Base-by-base conservation (phyloP, 2,329 filamentous ascomycete species). In the Torrubiellomyces zombiae region DNA sequence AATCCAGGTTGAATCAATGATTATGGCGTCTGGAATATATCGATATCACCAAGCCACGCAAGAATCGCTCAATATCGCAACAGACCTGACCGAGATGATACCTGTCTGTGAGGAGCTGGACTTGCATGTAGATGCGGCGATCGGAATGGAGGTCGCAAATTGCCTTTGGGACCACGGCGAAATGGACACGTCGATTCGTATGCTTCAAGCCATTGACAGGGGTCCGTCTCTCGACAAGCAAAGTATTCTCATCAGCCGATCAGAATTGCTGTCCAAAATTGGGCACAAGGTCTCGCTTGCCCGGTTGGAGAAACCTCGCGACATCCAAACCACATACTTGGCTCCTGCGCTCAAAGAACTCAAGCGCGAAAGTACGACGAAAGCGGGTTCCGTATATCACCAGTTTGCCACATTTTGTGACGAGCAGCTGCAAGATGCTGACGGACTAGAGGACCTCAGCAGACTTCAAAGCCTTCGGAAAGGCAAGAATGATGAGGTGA, bases 341-440 rank as follows among this genome's bases (percentile, higher is more conserved):
- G 67, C 76, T 27, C 80, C 81, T 13, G 85, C 89, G 0, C 71
- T 95, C 15, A 74, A 73, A 36, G 80, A 91, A 42, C 58, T 98
- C 6, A 76, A 70, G 38, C 73, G 72, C 2, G 64, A 67, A 22
- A 63, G 54, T 5, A 63, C 72, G 2, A 60, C 65, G 21, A 79
- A 86, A 31, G 79, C 85, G 3, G 83, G 85, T 1, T 67, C 81
- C 36, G 89, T 95, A 1, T 94, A 83, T 40, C 83, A 94, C 44
- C 81, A 92, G 39, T 95, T 95, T 47, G 89, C 91, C 14, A 67
- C 74, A 25, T 98, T 98, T 45, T 98, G 91, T 41, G 86, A 98
- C 45, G 74, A 83, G 40, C 89, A 98, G 45, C 60, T 98, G 7
- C 79, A 93, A 39, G 86, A 86, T 41, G 67, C 76, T 1, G 82